A percentile compares a stretch with the other conserved stretches of the same genome.
These are phyloP conservation scores for Didymella keratinophila DNA, from an alignment of 2,329 filamentous ascomycete genomes.

Conservation along the genomic window DNA sequence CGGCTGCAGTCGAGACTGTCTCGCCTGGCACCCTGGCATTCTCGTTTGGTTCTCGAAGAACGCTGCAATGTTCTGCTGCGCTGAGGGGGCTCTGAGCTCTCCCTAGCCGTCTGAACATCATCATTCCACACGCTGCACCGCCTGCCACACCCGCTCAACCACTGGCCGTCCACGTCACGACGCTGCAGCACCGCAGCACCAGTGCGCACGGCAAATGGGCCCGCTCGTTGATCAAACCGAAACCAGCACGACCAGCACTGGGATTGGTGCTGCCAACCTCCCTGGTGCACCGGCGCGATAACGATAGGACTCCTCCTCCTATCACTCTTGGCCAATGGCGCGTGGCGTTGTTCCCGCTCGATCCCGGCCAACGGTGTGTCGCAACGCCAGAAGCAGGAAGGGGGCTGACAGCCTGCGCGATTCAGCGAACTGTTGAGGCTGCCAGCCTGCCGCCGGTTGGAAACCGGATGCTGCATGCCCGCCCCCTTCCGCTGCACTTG, in stretches of 20 bases:
- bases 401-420: constrained; percentile 30
- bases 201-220: constrained; percentile 22
- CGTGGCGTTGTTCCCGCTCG: constrained; percentile 34
- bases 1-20: constrained; percentile 12
- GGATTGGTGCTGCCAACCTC: constrained; percentile 31
- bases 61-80: constrained; percentile 2
- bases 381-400: constrained; percentile 30
- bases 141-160: constrained; percentile 14
- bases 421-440: constrained; percentile 35
- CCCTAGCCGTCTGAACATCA: constrained; percentile 13
- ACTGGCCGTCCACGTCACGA: constrained; percentile 32
- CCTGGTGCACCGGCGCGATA: constrained; percentile 32
- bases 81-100: background rate
- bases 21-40: constrained; percentile 4
- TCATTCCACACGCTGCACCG: constrained; percentile 12
- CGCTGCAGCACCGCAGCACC: constrained; percentile 19
- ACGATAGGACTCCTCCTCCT: constrained; percentile 33
- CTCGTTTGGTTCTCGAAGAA: constrained; percentile 5
- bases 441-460: constrained; percentile 22
- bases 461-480: constrained; percentile 27
- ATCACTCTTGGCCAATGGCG: constrained; percentile 32
- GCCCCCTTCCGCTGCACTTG: constrained; percentile 19
- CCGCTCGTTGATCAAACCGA: constrained; percentile 43
- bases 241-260: constrained; percentile 29
- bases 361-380: constrained; percentile 39